Base-by-base conservation (phyloP, 2,329 filamentous ascomycete species). In the Alternaria dauci region DNA sequence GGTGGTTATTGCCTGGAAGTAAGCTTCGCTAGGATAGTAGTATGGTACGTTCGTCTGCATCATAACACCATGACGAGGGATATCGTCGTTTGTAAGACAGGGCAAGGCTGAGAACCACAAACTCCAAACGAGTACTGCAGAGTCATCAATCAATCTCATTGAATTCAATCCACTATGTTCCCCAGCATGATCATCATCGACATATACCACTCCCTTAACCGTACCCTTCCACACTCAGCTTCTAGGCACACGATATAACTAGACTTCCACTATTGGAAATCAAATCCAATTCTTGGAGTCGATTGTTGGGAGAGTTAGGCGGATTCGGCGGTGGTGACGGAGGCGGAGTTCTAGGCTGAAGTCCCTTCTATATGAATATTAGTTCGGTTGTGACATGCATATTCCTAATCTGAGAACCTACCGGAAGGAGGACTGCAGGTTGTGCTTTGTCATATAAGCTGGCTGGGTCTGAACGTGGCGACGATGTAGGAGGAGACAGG, bases 1-100 rank as follows among this genome's bases (percentile, higher is more conserved):
- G 72, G 63, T 71, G 32, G 67, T 72, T 25, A 36, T 75, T 55
- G 72, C 69, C 12, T 63, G 51, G 44, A 74, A 75, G 60, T 71
- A 51, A 43, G 18, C 8, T 6, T 36, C 8, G 18, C 23, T 23
- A 16, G 26, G 5, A 6, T 52, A 25, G 11, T 11, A 23, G 20
- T 20, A 41, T 41, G 8, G 25, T 20, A 8, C 25, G 20, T 25
- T 42, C 0, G 12, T 42, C 39, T 25, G 11, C 9, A 9, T 42
- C 20, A 20, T 11, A 1, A 14, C 2, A 42, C 16, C 5, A 42
- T 11, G 20, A 11, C 20, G 4, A 25, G 2, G 8, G 12, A 25
- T 25, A 25, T 5, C 4, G 6, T 25, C 5, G 8, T 25, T 14
- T 42, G 39, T 25, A 6, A 6, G 20, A 9, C 2, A 6, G 14